Evolutionary conservation across 371 early-diverging fungal species (phyloP), one percentile per base, ranked within the genome.

Genomic region (Phascolomyces articulosus): DNA sequence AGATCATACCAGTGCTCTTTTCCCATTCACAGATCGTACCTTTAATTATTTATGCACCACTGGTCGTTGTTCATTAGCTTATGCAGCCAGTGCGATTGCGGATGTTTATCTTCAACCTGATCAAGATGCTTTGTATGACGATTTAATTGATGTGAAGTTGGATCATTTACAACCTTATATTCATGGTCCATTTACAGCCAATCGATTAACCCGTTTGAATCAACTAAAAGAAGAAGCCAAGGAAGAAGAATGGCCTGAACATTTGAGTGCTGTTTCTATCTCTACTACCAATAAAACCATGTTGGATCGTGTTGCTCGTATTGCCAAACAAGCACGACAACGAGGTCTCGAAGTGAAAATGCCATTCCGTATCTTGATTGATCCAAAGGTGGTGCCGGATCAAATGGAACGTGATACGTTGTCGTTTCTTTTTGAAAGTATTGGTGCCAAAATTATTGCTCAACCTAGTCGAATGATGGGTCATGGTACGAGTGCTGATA

Each of bases 151-250:
- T 72, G 91, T 98, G 68, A 85, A 98, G 77, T 83, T 98, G 40
- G 78, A 86, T 48, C 85, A 80, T 55, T 80, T 98, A 40, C 96
- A 96, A 77, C 98, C 98, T 24, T 92, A 94, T 76, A 88, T 98
- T 73, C 96, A 96, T 80, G 98, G 98, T 16, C 98, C 98, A 48
- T 96, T 96, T 84, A 95, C 97, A 1, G 97, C 96, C 56, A 96
- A 94, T 85, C 84, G 91, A 63, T 91, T 95, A 64, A 96, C 95
- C 15, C 96, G 97, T 18, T 78, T 98, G 54, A 87, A 90, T 69
- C 87, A 95, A 79, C 93, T 96, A 82, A 91, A 90, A 80, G 87
- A 91, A 28, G 77, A 91, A 2, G 92, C 91, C 58, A 75, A 75
- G 64, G 79, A 89, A 67, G 95, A 95, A 65, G 83, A 85, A 68